Evolutionary conservation across 768 basidiomycete species (phyloP).

Genomic region (Tricholomella constricta): DNA sequence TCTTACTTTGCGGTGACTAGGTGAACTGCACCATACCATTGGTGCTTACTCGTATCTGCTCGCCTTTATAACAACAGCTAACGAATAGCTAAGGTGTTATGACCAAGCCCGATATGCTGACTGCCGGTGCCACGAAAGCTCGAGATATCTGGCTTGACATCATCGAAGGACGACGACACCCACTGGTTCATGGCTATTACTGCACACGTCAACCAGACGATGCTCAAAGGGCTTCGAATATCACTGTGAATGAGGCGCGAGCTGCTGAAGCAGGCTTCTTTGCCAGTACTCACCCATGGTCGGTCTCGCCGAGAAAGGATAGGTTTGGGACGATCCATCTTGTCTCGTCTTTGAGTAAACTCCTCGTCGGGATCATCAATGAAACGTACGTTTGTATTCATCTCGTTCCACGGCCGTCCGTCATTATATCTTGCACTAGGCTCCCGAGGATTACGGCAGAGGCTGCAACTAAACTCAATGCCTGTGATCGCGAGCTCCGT

Average conservation of each 20-base stretch:
- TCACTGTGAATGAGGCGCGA: slow-evolving; percentile 34
- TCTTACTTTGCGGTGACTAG: too few relatives aligned
- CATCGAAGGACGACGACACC: slow-evolving; percentile 40
- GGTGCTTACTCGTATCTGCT: too few relatives aligned
- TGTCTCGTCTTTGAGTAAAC: slow-evolving; percentile 33
- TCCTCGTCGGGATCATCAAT: slow-evolving; percentile 38
- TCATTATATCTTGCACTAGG: slow-evolving; percentile 12
- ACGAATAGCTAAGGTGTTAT: slow-evolving; percentile 43
- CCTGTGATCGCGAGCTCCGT: slow-evolving; percentile 25
- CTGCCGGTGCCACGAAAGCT: slow-evolving; percentile 34
- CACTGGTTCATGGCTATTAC: slow-evolving; percentile 42
- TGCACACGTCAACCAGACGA: slow-evolving; percentile 46
- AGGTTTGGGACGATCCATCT: slow-evolving; percentile 41
- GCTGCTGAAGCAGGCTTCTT: slow-evolving; percentile 38
- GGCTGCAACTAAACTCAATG: slow-evolving; percentile 23
- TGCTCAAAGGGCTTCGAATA: slow-evolving; percentile 29
- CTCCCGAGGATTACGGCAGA: slow-evolving; percentile 32
- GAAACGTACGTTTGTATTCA: slow-evolving; percentile 19
- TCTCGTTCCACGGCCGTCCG: too few relatives aligned
- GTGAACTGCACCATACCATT: too few relatives aligned
- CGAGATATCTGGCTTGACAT: slow-evolving; percentile 44
- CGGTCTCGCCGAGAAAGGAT: slow-evolving; percentile 17
- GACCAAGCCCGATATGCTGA: slow-evolving; percentile 55
- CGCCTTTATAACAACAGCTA: not conserved
- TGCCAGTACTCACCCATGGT: slow-evolving; percentile 36